Base-by-base conservation (phyloP, 1,284 basidiomycete genomes). In the Cutaneotrichosporon curvatum region DNA sequence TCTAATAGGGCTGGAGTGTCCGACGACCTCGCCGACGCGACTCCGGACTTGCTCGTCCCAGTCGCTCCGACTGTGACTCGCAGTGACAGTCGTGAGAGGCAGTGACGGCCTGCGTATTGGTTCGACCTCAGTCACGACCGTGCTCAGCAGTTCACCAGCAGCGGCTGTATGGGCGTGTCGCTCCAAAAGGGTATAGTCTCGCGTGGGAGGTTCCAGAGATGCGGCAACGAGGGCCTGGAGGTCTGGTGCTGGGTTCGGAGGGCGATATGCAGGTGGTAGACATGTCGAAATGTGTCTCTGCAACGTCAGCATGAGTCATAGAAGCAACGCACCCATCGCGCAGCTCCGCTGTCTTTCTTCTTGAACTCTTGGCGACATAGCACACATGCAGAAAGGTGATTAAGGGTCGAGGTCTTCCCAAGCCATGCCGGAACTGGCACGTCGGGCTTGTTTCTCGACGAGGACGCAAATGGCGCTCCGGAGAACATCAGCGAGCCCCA, bases 261-360 rank as follows among this genome's bases (percentile, higher is more conserved):
- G 62, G 19, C 62, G 56, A 43, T 55, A 67, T 2, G 61, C 53
- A 2, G 63, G 62, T 21, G 67, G 62, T 6, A 63, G 42, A 40
- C 67, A 69, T 3, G 51, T 60, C 4, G 65, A 62, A 15, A 65
- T 62, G 42, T 69, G 67, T 32, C 56, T 38, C 67, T 69, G 46
- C 5, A 3, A n/a, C 10, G 42, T 51, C 19, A 51, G 49, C 12
- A n/a, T 11, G 8, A 3, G 9, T 7, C n/a, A 15, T 12, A 6
- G 15, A n/a, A 16, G 2, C 1, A n/a, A 58, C 65, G 43, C 36
- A 68, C 67, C 67, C 67, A 69, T 56, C 61, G 48, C 1, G 56
- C 55, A 5, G 56, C 50, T 5, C 67, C 67, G 19, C 54, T 62
- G n/a, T 68, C 56, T 14, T 28, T 48, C 49, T 62, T 60, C 47